Evolutionary conservation across 495 filamentous ascomycete genomes (phyloP).

Genomic region (Cercophora sp.): DNA sequence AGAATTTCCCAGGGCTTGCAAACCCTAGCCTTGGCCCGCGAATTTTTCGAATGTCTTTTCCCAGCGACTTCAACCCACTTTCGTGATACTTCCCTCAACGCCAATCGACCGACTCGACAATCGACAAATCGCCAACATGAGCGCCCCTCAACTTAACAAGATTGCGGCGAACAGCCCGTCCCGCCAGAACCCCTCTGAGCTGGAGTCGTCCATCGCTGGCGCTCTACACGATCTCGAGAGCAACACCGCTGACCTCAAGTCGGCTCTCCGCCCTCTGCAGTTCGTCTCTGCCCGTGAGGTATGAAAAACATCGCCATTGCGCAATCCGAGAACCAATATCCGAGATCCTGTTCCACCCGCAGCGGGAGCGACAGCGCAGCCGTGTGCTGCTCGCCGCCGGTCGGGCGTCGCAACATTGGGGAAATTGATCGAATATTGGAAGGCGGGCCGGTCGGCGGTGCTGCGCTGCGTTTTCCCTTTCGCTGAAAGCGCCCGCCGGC

Average conservation of each 20-base stretch:
- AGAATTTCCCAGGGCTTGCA: slow-evolving; percentile 22
- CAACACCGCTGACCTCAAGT: slow-evolving; percentile 95
- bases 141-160: slow-evolving; percentile 78
- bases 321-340: slow-evolving; percentile 21
- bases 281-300: slow-evolving; percentile 98
- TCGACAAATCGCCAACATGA: slow-evolving; percentile 43
- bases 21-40: slow-evolving; percentile 24
- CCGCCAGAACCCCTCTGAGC: slow-evolving; percentile 86
- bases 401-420: slow-evolving; percentile 27
- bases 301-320: slow-evolving; percentile 54
- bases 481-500: slow-evolving; percentile 9
- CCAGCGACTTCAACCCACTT: background rate
- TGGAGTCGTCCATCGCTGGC: slow-evolving; percentile 88
- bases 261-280: slow-evolving; percentile 88
- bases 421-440: slow-evolving; percentile 32
- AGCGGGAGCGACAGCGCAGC: slow-evolving; percentile 7
- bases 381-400: slow-evolving; percentile 20
- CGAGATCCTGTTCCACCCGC: slow-evolving; percentile 39
- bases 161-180: slow-evolving; percentile 95
- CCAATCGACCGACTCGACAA: slow-evolving; percentile 11
- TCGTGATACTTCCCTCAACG: slow-evolving; percentile 13
- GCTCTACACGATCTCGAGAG: slow-evolving; percentile 97
- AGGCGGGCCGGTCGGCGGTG: slow-evolving; percentile 19
- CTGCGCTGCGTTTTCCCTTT: background rate
- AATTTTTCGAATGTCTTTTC: slow-evolving; percentile 14